phyloP scores from a whole-genome alignment of 129 eudicot genomes.

The Scalesia atractyloides region DNA sequence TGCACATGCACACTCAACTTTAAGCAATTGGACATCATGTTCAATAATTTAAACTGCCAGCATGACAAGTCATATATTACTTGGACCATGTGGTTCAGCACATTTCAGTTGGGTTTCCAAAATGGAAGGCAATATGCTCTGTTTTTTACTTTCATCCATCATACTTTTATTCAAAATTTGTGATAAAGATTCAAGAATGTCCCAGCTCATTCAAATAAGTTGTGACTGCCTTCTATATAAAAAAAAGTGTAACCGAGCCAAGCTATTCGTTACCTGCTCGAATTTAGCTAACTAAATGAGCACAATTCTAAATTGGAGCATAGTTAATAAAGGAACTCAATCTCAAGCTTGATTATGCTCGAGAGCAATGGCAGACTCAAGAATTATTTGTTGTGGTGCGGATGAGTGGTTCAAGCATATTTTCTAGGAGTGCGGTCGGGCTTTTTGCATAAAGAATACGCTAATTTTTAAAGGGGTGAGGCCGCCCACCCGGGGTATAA shows the following conservation, averaged over 20 bases:
- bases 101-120: conserved; percentile 29
- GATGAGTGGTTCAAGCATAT: no score
- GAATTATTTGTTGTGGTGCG: no score
- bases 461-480: no score
- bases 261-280: no score
- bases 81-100: conserved; percentile 35
- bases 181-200: conserved; percentile 6
- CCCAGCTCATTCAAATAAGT: neutral
- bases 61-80: conserved; percentile 33
- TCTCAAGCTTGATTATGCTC: neutral
- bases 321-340: neutral
- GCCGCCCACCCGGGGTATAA: no score
- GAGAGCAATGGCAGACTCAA: no score
- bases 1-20: conserved; percentile 38
- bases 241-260: neutral
- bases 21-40: conserved; percentile 11
- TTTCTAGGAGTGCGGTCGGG: no score
- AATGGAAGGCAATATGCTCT: conserved; percentile 17
- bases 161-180: conserved; percentile 11
- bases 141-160: neutral
- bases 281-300: neutral
- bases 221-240: neutral
- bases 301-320: neutral
- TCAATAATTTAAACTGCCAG: conserved; percentile 31
- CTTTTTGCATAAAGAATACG: no score